Evolutionary conservation across 208 protist species (phyloP).

Genomic region (Lotmaria passim): DNA sequence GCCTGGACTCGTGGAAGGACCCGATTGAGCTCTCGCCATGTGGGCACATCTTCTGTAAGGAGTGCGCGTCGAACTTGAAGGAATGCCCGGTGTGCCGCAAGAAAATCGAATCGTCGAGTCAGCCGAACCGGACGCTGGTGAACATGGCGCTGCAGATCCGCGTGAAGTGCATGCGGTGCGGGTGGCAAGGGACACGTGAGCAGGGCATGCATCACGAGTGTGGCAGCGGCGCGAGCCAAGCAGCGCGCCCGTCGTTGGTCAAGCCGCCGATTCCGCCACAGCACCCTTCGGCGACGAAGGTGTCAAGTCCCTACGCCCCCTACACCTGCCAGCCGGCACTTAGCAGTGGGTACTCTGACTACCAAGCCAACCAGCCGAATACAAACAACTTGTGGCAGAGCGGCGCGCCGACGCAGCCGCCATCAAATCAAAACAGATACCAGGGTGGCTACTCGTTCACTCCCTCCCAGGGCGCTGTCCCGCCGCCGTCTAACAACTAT

Average conservation of each 20-base stretch:
- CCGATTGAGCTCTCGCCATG: constrained; percentile 47
- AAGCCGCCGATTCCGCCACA: constrained; percentile 2
- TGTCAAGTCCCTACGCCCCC: constrained; percentile 7
- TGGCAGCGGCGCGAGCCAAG: constrained; percentile 1
- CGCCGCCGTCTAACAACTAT: constrained; percentile 16
- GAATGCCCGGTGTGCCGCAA: constrained; percentile 72
- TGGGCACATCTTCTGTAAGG: constrained; percentile 68
- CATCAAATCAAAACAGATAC: constrained; percentile 4
- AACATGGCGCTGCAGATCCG: constrained; percentile 69
- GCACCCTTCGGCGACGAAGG: constrained; percentile 4
- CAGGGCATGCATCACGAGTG: constrained; percentile 35
- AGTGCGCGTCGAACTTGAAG: constrained; percentile 43
- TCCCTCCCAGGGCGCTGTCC: constrained; percentile 15
- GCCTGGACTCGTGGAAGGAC: constrained; percentile 79
- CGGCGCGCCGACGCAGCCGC: constrained; percentile 9
- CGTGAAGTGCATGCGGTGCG: constrained; percentile 61
- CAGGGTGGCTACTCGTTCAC: constrained; percentile 10
- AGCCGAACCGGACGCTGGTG: constrained; percentile 70
- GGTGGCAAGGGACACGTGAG: constrained; percentile 70
- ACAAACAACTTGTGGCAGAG: constrained; percentile 23
- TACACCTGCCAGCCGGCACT: constrained; percentile 16
- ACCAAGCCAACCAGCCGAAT: not conserved
- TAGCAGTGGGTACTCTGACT: not conserved
- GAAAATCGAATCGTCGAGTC: constrained; percentile 26
- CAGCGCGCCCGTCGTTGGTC: not conserved